Conservation (phyloP, 306 rosid species). For the Oxytropis ochrocephala region DNA sequence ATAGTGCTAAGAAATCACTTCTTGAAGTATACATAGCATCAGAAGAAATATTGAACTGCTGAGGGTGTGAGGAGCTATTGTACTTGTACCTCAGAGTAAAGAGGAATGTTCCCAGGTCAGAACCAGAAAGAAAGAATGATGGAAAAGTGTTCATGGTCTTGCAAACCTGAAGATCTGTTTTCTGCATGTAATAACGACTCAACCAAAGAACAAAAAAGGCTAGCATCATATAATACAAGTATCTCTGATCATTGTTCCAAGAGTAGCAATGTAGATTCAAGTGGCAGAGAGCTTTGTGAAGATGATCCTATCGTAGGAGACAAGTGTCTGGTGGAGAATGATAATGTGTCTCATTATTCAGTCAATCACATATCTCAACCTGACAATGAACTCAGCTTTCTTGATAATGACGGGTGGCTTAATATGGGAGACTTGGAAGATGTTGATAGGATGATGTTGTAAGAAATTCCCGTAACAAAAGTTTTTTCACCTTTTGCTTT, state of each 20-base stretch:
- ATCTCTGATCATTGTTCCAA: conserved; percentile 37
- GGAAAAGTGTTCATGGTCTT: conserved; percentile 61
- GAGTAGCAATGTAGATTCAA: conserved; percentile 41
- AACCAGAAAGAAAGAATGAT: conserved; percentile 31
- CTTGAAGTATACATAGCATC: conserved; percentile 19
- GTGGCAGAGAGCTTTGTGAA: conserved; percentile 37
- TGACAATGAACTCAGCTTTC: conserved; percentile 61
- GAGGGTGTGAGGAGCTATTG: conserved; percentile 24
- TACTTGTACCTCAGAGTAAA: conserved; percentile 16
- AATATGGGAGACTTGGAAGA: conserved; percentile 77
- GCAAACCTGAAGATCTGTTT: conserved; percentile 38
- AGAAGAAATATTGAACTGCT: conserved; percentile 18
- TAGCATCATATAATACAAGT: conserved; percentile 31
- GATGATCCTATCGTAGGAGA: conserved; percentile 50
- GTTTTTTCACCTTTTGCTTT: background rate
- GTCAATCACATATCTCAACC: conserved; percentile 44
- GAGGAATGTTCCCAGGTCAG: conserved; percentile 25
- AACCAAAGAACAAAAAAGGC: conserved; percentile 36
- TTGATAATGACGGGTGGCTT: conserved; percentile 76
- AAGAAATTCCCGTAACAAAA: conserved; percentile 6
- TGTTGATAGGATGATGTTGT: conserved; percentile 64
- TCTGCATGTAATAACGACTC: conserved; percentile 41
- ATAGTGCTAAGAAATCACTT: conserved; percentile 31
- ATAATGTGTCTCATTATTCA: conserved; percentile 43
- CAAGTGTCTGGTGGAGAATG: conserved; percentile 44